These are phyloP conservation scores for Chlorella sp. DNA, from an alignment of 139 green algal species.

Conservation along the genomic window DNA sequence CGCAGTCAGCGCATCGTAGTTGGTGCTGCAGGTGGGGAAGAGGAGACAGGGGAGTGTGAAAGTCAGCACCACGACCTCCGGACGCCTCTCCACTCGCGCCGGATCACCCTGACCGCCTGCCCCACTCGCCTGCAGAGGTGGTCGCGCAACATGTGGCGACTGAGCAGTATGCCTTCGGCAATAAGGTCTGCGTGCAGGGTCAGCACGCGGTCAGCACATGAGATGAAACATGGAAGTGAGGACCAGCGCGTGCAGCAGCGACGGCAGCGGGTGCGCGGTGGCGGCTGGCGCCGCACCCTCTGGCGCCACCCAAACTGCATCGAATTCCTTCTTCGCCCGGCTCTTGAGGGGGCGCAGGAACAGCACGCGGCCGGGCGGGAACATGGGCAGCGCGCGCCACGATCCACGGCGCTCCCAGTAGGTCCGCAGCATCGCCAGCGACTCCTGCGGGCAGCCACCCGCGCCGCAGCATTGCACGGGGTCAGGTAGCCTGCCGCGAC, in stretches of 20 bases:
- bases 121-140: no score
- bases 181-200: background rate
- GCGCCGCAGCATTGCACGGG: background rate
- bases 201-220: background rate
- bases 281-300: no score
- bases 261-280: constrained; percentile 26
- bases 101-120: no score
- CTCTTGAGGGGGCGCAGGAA: constrained; percentile 60
- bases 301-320: constrained; percentile 33
- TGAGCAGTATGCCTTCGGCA: constrained; percentile 41
- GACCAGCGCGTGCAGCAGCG: background rate
- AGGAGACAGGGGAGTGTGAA: no score
- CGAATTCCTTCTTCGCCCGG: constrained; percentile 22
- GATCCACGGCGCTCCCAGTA: constrained; percentile 35
- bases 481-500: constrained; percentile 1
- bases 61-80: no score
- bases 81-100: no score
- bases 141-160: constrained; percentile 19
- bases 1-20: constrained; percentile 1
- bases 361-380: constrained; percentile 51
- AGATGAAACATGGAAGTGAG: background rate
- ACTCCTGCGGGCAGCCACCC: constrained; percentile 12
- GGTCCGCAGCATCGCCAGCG: constrained; percentile 14
- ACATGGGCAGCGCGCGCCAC: constrained; percentile 46
- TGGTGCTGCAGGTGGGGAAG: no score